Percentiles rank a stretch among this genome's conserved stretches.
Conservation (phyloP, 139 green algal species). For the Asterochloris erici region DNA sequence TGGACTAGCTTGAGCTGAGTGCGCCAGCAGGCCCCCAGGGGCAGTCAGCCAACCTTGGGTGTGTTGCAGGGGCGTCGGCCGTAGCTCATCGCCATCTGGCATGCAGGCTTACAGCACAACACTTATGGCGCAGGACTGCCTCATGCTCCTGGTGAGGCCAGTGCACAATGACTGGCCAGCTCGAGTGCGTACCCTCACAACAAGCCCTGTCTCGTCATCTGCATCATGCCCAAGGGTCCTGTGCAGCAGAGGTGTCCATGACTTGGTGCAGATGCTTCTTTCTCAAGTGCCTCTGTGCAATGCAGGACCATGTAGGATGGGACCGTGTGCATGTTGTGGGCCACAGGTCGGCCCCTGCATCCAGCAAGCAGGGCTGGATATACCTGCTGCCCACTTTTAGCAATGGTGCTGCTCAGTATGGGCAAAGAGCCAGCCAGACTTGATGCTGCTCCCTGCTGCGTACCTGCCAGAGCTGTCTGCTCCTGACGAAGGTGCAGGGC, state of each 20-base stretch:
- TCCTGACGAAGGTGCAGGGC: too few species aligned
- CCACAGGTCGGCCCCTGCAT: slow-evolving; percentile 22
- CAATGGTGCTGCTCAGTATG: too few species aligned
- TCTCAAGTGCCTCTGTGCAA: neutral
- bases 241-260: neutral
- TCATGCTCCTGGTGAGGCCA: slow-evolving; percentile 20
- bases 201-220: neutral
- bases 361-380: too few species aligned
- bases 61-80: slow-evolving; percentile 35
- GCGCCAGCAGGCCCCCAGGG: too few species aligned
- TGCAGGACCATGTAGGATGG: slow-evolving; percentile 59
- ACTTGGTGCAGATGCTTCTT: neutral
- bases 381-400: too few species aligned
- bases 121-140: slow-evolving; percentile 52
- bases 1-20: too few species aligned
- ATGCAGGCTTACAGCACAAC: slow-evolving; percentile 39
- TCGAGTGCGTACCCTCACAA: neutral
- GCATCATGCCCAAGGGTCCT: neutral
- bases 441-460: too few species aligned
- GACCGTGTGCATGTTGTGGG: slow-evolving; percentile 50
- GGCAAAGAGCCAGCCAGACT: too few species aligned
- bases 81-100: slow-evolving; percentile 28
- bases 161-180: too few species aligned
- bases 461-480: too few species aligned
- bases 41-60: too few species aligned